A percentile compares a stretch with the other conserved stretches of the same genome.
Conservation (phyloP, 768 basidiomycete species). For the Agaricus sinodeliciosus region DNA sequence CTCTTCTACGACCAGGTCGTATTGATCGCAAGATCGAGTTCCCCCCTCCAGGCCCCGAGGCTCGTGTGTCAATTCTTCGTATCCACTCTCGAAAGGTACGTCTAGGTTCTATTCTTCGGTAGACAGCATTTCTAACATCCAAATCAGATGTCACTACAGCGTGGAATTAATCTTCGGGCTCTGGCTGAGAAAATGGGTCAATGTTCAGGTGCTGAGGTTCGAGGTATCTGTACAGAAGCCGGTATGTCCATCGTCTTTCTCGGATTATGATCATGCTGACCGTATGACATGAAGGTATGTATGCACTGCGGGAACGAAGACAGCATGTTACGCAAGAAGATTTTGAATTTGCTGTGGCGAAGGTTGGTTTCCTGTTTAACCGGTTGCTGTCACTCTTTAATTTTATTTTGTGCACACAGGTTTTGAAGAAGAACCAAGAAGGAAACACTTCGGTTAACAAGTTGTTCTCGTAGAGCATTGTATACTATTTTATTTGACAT, state of each 20-base stretch:
- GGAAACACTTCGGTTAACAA: conserved; percentile 93
- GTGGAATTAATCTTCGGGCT: conserved; percentile 94
- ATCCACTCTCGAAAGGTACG: conserved; percentile 92
- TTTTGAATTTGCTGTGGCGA: conserved; percentile 97
- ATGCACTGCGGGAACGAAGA: conserved; percentile 88
- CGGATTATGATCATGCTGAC: not conserved
- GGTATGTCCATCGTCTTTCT: conserved; percentile 36
- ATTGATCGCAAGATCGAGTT: conserved; percentile 98
- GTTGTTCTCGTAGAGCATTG: conserved; percentile 68
- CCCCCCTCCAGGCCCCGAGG: conserved; percentile 95
- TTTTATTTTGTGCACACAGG: conserved; percentile 31
- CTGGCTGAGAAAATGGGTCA: conserved; percentile 99
- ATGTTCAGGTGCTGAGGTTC: conserved; percentile 95
- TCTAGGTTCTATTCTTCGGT: not conserved
- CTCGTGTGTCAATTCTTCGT: conserved; percentile 92
- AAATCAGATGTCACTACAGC: conserved; percentile 88
- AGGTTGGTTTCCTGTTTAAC: conserved; percentile 40
- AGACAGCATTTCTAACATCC: not conserved
- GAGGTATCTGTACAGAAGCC: conserved; percentile 97
- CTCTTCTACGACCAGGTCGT: conserved; percentile 87
- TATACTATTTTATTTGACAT: not conserved
- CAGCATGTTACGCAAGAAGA: conserved; percentile 99
- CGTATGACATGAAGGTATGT: conserved; percentile 63
- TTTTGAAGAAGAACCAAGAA: conserved; percentile 95
- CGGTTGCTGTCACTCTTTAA: not conserved